Base-by-base conservation (phyloP, 2,329 filamentous ascomycete genomes). In the Paraconiothyrium sp. region DNA sequence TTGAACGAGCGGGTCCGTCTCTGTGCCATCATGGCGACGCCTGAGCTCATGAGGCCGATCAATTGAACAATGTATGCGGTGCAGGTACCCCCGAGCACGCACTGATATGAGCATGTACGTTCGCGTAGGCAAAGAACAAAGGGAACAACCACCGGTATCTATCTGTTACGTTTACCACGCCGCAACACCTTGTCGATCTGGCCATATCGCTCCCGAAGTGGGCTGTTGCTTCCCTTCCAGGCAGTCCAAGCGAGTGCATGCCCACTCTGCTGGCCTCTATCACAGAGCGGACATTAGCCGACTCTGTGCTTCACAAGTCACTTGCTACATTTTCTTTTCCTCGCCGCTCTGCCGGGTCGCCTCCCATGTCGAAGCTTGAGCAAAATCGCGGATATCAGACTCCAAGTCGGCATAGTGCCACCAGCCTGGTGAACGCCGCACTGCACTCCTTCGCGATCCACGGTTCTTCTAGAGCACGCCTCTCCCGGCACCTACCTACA, bases 261-360 rank as follows among this genome's bases (percentile, higher is more conserved):
- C 27, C 27, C 37, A 41, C 37, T 14, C 37, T 6, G 16, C 16
- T 41, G 37, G 16, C 37, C 37, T 41, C 37, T 22, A 34, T 30
- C 55, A 34, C n/a, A 44, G 20, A 32, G 37, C 35, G 49, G 50
- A 30, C 20, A 41, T 54, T 43, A 54, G 51, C 34, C 54, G 34
- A 39, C 41, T 54, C 34, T 30, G 57, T 60, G 35, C 54, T 43
- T 54, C 11, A 51, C 2, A 61, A 43, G 57, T 63, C 66, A 59
- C 35, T 57, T 37, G 57, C 50, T 47, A 56, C 57, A 44, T 55
- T 60, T 66, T 63, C 65, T 68, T 67, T 60, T 65, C 46, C 24
- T 57, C 57, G 67, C 68, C 69, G 60, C 63, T 54, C 58, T 65
- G 59, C 30, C 61, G 62, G 65, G 66, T 51, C 54, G 41, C 39